These are phyloP conservation scores for Penicillium parvum DNA, from an alignment of 495 filamentous ascomycete species.

Conservation along the genomic window DNA sequence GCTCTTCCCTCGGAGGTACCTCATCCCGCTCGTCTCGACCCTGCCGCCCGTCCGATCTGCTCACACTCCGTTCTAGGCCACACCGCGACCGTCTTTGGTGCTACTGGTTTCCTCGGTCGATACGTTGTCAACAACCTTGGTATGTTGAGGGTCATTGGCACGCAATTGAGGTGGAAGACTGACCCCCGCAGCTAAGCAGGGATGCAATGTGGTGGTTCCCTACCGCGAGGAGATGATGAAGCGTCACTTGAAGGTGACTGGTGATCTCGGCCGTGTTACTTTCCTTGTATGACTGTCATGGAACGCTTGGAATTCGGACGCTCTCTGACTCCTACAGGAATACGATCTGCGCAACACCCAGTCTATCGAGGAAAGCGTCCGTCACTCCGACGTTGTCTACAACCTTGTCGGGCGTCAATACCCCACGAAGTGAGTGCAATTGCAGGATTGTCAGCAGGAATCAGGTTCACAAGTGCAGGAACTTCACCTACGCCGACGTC, in stretches of 20 bases:
- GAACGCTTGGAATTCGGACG: background rate
- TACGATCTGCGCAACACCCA: constrained; percentile 92
- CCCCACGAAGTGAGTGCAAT: constrained; percentile 76
- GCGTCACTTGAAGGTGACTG: constrained; percentile 90
- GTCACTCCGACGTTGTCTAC: constrained; percentile 96
- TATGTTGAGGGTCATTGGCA: constrained; percentile 36
- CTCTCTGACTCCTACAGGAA: constrained; percentile 56
- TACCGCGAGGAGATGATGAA: constrained; percentile 97
- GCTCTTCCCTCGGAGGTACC: constrained; percentile 81
- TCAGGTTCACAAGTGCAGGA: constrained; percentile 53
- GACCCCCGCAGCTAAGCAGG: constrained; percentile 65
- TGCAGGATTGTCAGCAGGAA: background rate
- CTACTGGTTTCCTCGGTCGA: constrained; percentile 90
- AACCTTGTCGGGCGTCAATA: constrained; percentile 92
- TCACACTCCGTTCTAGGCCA: constrained; percentile 58
- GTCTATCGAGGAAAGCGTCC: constrained; percentile 92
- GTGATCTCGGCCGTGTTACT: constrained; percentile 83
- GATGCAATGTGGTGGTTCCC: constrained; percentile 89
- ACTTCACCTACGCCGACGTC: constrained; percentile 88
- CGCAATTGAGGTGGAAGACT: constrained; percentile 22
- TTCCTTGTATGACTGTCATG: constrained; percentile 61
- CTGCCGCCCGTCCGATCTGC: constrained; percentile 15
- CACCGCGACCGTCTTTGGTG: constrained; percentile 96
- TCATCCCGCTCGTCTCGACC: constrained; percentile 17
- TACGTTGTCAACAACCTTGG: constrained; percentile 97